Base-by-base conservation (phyloP, 148 eudicot genomes). In the Rhododendron ovatum region DNA sequence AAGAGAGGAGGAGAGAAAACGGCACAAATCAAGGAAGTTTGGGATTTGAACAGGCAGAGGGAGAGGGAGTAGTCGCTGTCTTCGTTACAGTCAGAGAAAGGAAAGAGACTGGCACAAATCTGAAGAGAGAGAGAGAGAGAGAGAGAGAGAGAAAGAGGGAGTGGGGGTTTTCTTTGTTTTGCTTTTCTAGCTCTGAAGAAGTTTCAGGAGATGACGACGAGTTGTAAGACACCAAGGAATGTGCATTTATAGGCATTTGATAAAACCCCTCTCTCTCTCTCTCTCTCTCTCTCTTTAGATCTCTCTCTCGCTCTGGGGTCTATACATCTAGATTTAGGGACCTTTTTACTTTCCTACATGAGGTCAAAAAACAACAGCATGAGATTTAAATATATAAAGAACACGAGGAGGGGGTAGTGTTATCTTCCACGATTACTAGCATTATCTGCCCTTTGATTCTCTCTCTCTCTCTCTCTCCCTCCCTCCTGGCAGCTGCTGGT, bases 21-120 rank as follows among this genome's bases (percentile, higher is more conserved):
- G 79, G 86, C 86, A 80, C 33, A 80, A 80, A 84, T 80, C 51
- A 69, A 55, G 89, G 86, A 55, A 82, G 78, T 48, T 22, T 4
- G n/a, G 75, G 47, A 67, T 83, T 50, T 50, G 67, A 78, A 85
- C 65, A 48, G 80, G 80, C 55, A 84, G 78, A 51, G 63, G 55
- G 45, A 45, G 76, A 82, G 37, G 43, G 79, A 83, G 79, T 85
- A 57, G 89, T 87, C 89, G 79, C 84, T 87, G 81, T 87, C 89
- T 73, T 87, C 89, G 53, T 87, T 83, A 80, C 81, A 87, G 89
- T 87, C 86, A 67, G 89, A 84, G 47, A 78, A 83, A 83, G 51
- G 45, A 48, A 80, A 81, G 78, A 20, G 79, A 86, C 39, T 50
- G 17, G 59, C 15, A 74, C 33, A 84, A 84, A 84, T 74, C 86